These are phyloP conservation scores for Tieghemiomyces parasiticus DNA, from an alignment of 192 early-diverging fungal genomes.

Conservation along the genomic window DNA sequence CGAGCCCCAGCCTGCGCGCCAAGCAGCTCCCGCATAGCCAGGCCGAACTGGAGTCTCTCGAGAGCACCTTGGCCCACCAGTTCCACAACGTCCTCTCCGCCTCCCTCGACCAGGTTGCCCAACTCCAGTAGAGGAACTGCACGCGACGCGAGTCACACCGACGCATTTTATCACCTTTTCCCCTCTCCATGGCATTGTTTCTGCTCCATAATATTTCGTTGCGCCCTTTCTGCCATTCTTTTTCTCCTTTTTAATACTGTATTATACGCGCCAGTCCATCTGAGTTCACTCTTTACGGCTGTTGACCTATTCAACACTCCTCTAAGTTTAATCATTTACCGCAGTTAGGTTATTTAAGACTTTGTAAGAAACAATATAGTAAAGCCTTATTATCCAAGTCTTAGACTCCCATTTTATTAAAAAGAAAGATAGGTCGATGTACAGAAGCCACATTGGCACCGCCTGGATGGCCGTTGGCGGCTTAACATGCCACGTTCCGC, in stretches of 20 bases:
- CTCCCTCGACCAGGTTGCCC: neutral
- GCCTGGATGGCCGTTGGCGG: too few relatives aligned
- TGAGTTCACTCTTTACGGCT: neutral
- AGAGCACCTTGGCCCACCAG: neutral
- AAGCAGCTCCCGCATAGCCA: neutral
- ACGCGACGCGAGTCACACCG: neutral
- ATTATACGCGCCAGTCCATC: neutral
- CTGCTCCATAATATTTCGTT: neutral
- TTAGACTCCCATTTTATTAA: too few relatives aligned
- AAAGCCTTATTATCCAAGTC: too few relatives aligned
- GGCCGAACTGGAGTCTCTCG: neutral
- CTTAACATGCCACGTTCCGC: too few relatives aligned
- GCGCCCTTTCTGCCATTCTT: neutral
- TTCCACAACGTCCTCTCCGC: neutral
- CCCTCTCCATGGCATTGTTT: neutral
- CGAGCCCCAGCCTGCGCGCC: neutral
- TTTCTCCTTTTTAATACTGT: neutral
- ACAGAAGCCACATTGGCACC: too few relatives aligned
- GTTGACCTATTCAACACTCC: too few relatives aligned
- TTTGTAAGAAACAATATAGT: too few relatives aligned
- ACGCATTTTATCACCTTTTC: neutral
- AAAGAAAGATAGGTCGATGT: too few relatives aligned
- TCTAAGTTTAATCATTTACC: too few relatives aligned
- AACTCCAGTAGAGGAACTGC: neutral
- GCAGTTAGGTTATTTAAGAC: too few relatives aligned